Evolutionary conservation across 108 stramenopile genomes (phyloP).

Genomic region (Chaetoceros muelleri): DNA sequence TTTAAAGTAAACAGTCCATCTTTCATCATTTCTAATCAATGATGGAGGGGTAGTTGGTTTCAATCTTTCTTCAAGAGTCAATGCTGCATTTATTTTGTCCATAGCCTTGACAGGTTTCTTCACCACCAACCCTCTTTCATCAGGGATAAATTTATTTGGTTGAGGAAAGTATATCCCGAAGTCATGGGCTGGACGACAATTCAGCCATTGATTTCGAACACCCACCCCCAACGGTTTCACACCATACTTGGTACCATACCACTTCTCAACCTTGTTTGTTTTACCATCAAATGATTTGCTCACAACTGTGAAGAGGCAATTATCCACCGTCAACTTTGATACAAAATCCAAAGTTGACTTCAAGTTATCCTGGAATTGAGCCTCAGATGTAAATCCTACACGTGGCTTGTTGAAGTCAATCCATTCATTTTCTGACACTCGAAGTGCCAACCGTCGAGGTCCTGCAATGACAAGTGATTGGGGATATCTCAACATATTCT

Average conservation of each 20-base stretch:
- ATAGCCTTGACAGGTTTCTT: slow-evolving; percentile 32
- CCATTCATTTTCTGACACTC: slow-evolving; percentile 16
- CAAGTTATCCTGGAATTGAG: slow-evolving; percentile 36
- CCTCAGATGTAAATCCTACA: slow-evolving; percentile 34
- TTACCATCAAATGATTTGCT: slow-evolving; percentile 60
- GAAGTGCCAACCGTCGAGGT: slow-evolving; percentile 56
- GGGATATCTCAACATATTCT: slow-evolving; percentile 54
- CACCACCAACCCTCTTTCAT: slow-evolving; percentile 52
- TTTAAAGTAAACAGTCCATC: slow-evolving; percentile 79
- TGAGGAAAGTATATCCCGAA: slow-evolving; percentile 47
- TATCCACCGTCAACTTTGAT: slow-evolving; percentile 47
- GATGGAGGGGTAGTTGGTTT: slow-evolving; percentile 50
- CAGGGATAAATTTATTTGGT: slow-evolving; percentile 64
- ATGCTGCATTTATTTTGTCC: slow-evolving; percentile 7
- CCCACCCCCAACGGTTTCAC: slow-evolving; percentile 33
- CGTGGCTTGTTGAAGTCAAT: slow-evolving; percentile 38
- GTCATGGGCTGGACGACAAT: slow-evolving; percentile 15
- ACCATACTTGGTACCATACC: slow-evolving; percentile 77
- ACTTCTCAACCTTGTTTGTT: slow-evolving; percentile 52
- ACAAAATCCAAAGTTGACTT: slow-evolving; percentile 18
- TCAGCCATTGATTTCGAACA: slow-evolving; percentile 47
- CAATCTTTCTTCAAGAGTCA: slow-evolving; percentile 60
- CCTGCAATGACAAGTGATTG: slow-evolving; percentile 59
- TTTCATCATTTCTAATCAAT: slow-evolving; percentile 69
- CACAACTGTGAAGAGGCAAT: slow-evolving; percentile 56